Conservation (phyloP, 768 basidiomycete species). For the Hypsizygus marmoreus region DNA sequence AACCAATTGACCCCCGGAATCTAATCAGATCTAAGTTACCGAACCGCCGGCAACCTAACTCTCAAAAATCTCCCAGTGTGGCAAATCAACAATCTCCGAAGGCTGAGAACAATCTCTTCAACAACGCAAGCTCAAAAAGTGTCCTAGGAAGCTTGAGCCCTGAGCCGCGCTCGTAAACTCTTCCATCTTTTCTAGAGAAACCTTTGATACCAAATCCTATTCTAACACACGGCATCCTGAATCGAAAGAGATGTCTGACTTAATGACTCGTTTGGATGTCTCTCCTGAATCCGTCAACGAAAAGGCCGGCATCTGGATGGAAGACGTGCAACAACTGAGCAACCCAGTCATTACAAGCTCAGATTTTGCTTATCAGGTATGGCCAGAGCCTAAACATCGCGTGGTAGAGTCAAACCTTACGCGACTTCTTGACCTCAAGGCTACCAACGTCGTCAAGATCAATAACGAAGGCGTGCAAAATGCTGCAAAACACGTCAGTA, state of each 20-base stretch:
- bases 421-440: slow-evolving; percentile 35
- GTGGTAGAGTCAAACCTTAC: slow-evolving; percentile 5
- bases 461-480: slow-evolving; percentile 59
- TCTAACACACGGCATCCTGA: not conserved
- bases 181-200: not conserved
- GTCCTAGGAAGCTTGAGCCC: too few relatives aligned
- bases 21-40: too few relatives aligned
- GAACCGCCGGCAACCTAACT: too few relatives aligned
- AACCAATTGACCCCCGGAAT: too few relatives aligned
- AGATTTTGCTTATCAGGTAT: slow-evolving; percentile 58
- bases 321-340: slow-evolving; percentile 20
- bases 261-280: not conserved
- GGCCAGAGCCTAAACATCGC: slow-evolving; percentile 14
- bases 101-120: too few relatives aligned
- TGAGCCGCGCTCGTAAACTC: too few relatives aligned
- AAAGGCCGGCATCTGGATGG: slow-evolving; percentile 25
- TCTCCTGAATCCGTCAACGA: slow-evolving; percentile 19
- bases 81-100: too few relatives aligned
- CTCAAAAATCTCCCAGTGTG: too few relatives aligned
- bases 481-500: slow-evolving; percentile 68
- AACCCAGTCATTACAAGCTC: slow-evolving; percentile 67
- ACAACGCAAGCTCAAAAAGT: too few relatives aligned
- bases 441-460: slow-evolving; percentile 60
- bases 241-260: not conserved
- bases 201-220: not conserved